Evolutionary conservation across 2,329 filamentous ascomycete species (phyloP).

Genomic region (Xylariaceae sp.): DNA sequence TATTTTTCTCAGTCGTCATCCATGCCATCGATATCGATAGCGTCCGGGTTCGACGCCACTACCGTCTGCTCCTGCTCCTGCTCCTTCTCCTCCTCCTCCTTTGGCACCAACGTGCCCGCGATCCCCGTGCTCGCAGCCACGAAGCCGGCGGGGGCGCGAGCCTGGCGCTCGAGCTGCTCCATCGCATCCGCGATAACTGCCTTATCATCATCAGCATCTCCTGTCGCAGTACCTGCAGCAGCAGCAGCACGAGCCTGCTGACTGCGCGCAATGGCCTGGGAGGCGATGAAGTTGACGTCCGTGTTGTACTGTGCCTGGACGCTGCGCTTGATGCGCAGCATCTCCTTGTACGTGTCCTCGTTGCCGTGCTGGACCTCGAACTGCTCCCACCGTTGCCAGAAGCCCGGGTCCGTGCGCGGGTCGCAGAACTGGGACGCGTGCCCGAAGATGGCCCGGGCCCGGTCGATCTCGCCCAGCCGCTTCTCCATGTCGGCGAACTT

Average conservation of each 20-base stretch:
- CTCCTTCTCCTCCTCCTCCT: too few species aligned
- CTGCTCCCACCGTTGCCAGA: slow-evolving; percentile 95
- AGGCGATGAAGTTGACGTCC: slow-evolving; percentile 97
- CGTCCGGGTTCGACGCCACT: slow-evolving; percentile 69
- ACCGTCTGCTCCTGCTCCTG: slow-evolving; percentile 36
- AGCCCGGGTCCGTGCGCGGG: slow-evolving; percentile 78
- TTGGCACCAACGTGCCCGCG: slow-evolving; percentile 52
- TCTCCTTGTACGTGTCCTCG: slow-evolving; percentile 98
- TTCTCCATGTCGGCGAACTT: slow-evolving; percentile 98
- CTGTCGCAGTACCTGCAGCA: slow-evolving; percentile 38
- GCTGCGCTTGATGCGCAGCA: slow-evolving; percentile 94
- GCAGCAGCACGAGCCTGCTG: slow-evolving; percentile 50
- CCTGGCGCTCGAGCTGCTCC: slow-evolving; percentile 81
- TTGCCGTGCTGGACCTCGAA: slow-evolving; percentile 98
- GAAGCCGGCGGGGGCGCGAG: slow-evolving; percentile 83
- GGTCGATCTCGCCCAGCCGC: slow-evolving; percentile 85
- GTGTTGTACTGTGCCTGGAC: slow-evolving; percentile 98
- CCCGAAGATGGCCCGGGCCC: slow-evolving; percentile 90
- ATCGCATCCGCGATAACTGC: slow-evolving; percentile 81
- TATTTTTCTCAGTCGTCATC: slow-evolving; percentile 46
- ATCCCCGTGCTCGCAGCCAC: slow-evolving; percentile 77
- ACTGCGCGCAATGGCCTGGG: slow-evolving; percentile 80
- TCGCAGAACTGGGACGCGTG: slow-evolving; percentile 98
- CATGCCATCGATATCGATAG: slow-evolving; percentile 72
- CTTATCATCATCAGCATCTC: slow-evolving; percentile 46